phyloP scores from a whole-genome alignment of 768 basidiomycete species.

The Cystofilobasidium bisporidii region DNA sequence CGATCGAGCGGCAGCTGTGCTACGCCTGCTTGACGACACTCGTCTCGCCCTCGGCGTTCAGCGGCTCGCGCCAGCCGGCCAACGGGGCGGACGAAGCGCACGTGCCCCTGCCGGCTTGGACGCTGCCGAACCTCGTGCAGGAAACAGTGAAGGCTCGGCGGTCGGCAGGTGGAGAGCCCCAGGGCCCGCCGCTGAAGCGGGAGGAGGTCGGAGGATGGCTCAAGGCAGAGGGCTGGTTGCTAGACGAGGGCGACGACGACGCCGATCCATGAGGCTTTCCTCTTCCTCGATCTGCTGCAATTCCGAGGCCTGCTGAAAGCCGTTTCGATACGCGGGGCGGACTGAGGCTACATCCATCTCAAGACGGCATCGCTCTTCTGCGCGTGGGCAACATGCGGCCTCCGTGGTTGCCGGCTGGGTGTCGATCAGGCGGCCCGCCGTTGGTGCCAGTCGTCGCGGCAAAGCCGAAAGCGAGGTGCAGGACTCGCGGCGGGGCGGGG shows the following conservation, averaged over 20 bases:
- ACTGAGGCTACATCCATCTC: too few species aligned
- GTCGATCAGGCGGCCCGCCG: too few species aligned
- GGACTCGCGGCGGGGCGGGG: too few species aligned
- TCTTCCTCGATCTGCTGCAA: too few species aligned
- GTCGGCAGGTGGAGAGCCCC: conserved; percentile 39
- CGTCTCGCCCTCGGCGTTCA: conserved; percentile 22
- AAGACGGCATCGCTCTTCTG: too few species aligned
- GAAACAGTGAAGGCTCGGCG: conserved; percentile 56
- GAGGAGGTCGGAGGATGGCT: neutral
- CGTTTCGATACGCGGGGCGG: too few species aligned
- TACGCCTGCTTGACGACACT: conserved; percentile 26
- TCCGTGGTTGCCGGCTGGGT: too few species aligned
- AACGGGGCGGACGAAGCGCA: neutral
- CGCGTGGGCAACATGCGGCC: too few species aligned
- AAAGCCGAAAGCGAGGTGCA: too few species aligned
- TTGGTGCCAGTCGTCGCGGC: too few species aligned
- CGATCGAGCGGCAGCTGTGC: conserved; percentile 19
- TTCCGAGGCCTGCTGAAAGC: too few species aligned
- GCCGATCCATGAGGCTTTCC: too few species aligned
- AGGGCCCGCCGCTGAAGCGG: neutral
- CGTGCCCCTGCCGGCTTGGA: conserved; percentile 19
- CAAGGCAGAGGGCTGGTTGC: conserved; percentile 33
- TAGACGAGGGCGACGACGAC: conserved; percentile 28
- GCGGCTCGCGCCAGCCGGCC: neutral
- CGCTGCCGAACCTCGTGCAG: conserved; percentile 40